Evolutionary conservation across 176 grass and related monocot species (phyloP), one percentile per base, ranked within the genome.

Genomic region (Calamus simplicifolius): DNA sequence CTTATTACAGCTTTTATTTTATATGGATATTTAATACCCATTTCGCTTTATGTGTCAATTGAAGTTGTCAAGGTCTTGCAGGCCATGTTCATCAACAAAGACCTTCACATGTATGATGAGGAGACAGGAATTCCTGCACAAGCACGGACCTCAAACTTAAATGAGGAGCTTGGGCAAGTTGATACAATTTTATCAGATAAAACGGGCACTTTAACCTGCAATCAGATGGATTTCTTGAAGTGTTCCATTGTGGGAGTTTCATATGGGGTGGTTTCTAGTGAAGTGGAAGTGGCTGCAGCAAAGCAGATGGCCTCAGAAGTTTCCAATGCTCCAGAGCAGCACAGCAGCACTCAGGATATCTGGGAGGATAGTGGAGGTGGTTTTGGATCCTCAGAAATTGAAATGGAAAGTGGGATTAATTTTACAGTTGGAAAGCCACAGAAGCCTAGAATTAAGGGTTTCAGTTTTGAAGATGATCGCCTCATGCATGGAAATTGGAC

Each of bases 141-240:
- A 62, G 93, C 93, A 17, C 88, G 93, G 26, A 98, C 93, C 18
- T 98, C 93, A 49, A 98, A 98, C 70, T 80, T 98, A 73, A 98
- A 92, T 64, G 93, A 98, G 79, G 93, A 98, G 56, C 87, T 98
- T 75, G 88, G 93, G 27, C 93, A 98, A 71, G 93, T 98, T 75
- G 84, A 92, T 51, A 92, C 87, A 12, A 76, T 98, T 69, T 51
- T 98, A 58, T 98, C 93, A 0, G 93, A 98, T 80, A 98, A 98
- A 83, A 98, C 93, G 1, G 93, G 93, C 54, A 98, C 93, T 51
- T 63, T 98, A 75, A 98, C 93, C 6, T 98, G 93, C 61, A 98
- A 98, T 53, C 93, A 98, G 73, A 98, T 98, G 93, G 88, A 98
- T 51, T 98, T 98, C 67, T 85, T 98, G 56, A 98, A 92, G 62